Evolutionary conservation across 495 filamentous ascomycete genomes (phyloP), one percentile per base, ranked within the genome.

Genomic region (Daldinia concentrica): DNA sequence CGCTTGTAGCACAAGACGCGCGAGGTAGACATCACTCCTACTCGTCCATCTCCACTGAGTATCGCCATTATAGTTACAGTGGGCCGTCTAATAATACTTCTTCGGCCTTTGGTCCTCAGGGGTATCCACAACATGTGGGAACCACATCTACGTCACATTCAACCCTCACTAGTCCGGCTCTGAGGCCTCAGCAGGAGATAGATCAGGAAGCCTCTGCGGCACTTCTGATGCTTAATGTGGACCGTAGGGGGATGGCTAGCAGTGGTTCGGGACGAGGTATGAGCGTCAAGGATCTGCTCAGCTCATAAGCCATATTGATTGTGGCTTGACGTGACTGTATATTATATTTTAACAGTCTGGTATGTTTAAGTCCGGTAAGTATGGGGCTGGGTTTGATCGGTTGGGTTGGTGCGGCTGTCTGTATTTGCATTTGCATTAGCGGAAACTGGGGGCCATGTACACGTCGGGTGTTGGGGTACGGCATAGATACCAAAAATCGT

Each of bases 181-280:
- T 87, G 24, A 74, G 73, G 17, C 81, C 84, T 1, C 80, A 81
- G 39, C 72, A 79, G 34, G 85, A 87, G 41, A 79, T 86, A 1
- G 92, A 95, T 68, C 90, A 93, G 64, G 93, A 95, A 76, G 93
- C 90, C 0, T 93, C 92, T 1, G 89, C 91, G 17, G 92, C 92
- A 1, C 79, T 97, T 69, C 79, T 97, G 50, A 91, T 95, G 89
- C 79, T 97, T 51, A 94, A 92, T 58, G 86, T 85, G 61, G 91
- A 92, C 71, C 83, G 90, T 17, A 80, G 91, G 17, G 74, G 77
- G 34, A 75, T 50, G 30, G 58, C 61, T 29, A 76, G 66, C 14
- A 60, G 34, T n/a, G 52, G 69, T 1, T 26, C 62, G 32, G 70
- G 74, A 15, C 69, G 86, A 69, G 89, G 91, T 0, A 92, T 95